Conservation (phyloP, 805 yeast species). For the Wickerhamomyces sydowiorum region DNA sequence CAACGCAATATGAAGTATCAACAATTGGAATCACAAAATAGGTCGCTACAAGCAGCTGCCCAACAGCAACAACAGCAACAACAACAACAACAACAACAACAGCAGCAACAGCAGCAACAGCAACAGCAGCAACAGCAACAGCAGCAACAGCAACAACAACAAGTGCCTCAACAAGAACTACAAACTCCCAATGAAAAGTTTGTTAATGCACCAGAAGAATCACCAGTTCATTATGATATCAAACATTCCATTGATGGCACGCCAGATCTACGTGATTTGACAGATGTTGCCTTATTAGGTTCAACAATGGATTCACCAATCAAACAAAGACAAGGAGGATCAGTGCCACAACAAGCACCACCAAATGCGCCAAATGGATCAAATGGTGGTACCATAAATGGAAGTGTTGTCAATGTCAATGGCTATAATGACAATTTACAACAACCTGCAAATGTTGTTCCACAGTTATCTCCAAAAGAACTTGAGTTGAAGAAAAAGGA, state of each 20-base stretch:
- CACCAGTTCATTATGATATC: not conserved
- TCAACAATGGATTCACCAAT: constrained; percentile 17
- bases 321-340: not conserved
- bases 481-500: constrained; percentile 22
- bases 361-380: not conserved
- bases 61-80: constrained; percentile 8
- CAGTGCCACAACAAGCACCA: not conserved
- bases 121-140: constrained; percentile 4
- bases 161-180: constrained; percentile 2
- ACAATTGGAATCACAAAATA: constrained; percentile 2
- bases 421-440: not conserved
- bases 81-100: constrained; percentile 7
- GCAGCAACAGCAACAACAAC: constrained; percentile 6
- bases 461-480: constrained; percentile 18
- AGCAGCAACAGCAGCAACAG: constrained; percentile 6
- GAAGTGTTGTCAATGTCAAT: constrained; percentile 5
- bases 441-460: constrained; percentile 13
- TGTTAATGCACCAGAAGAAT: constrained; percentile 2
- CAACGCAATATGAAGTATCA: constrained; percentile 5
- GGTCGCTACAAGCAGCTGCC: constrained; percentile 6
- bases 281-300: constrained; percentile 17
- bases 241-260: constrained; percentile 17
- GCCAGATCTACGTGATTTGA: constrained; percentile 23
- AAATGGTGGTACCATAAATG: constrained; percentile 10
- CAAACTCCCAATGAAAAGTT: not conserved